Evolutionary conservation across 2,329 filamentous ascomycete genomes (phyloP).

Genomic region (Aspergillus fischeri): DNA sequence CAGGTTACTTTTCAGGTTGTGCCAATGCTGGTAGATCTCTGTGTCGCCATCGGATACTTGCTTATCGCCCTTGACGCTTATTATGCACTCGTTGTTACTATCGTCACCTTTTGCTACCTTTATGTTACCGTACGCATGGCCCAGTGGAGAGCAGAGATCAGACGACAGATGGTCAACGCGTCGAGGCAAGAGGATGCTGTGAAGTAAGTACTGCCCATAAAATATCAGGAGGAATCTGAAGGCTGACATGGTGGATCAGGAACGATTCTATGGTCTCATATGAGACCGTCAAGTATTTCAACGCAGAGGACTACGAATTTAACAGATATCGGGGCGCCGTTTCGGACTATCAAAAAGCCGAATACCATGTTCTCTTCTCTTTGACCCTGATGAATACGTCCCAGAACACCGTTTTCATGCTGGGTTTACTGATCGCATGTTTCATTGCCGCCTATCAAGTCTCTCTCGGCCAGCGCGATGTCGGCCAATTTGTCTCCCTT

Average conservation of each 20-base stretch:
- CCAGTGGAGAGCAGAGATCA: conserved; percentile 83
- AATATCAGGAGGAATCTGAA: background rate
- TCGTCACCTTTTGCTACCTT: conserved; percentile 93
- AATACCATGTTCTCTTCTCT: conserved; percentile 71
- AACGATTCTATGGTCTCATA: conserved; percentile 99
- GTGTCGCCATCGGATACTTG: conserved; percentile 80
- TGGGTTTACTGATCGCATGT: conserved; percentile 67
- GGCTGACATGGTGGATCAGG: conserved; percentile 30
- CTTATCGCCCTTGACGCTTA: conserved; percentile 75
- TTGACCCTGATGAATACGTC: conserved; percentile 77
- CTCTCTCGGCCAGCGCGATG: conserved; percentile 58
- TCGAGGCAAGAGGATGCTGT: conserved; percentile 94
- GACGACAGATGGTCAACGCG: conserved; percentile 90
- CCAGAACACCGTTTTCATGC: conserved; percentile 75
- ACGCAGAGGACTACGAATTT: conserved; percentile 77
- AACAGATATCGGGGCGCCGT: conserved; percentile 68
- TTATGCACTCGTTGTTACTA: conserved; percentile 82
- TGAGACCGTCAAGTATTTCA: conserved; percentile 90
- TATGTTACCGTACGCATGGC: conserved; percentile 97
- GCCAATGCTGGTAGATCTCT: conserved; percentile 88
- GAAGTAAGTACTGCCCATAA: conserved; percentile 53
- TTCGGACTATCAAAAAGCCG: conserved; percentile 65
- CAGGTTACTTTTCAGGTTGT: conserved; percentile 94
- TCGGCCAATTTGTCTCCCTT: conserved; percentile 69
- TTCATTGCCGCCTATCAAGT: conserved; percentile 76